These are phyloP conservation scores for Colletotrichum sp. DNA, from an alignment of 2,329 filamentous ascomycete species.

Conservation along the genomic window DNA sequence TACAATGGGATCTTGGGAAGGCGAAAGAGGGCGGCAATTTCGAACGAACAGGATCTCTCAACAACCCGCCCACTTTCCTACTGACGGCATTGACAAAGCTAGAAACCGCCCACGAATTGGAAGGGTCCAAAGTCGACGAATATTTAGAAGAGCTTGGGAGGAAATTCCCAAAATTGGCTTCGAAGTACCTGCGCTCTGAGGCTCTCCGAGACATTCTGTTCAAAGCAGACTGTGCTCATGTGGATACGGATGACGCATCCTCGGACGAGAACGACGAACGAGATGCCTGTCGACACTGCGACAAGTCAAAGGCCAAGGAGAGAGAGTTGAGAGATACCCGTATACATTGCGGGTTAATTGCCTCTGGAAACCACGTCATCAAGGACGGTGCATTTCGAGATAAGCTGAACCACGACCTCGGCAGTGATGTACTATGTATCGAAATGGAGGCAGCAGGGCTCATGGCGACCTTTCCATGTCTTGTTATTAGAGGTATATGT, in stretches of 20 bases:
- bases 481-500: slow-evolving; percentile 44
- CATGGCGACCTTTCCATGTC: slow-evolving; percentile 31
- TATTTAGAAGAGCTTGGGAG: slow-evolving; percentile 12
- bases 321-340: background rate
- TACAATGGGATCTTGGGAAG: slow-evolving; percentile 21
- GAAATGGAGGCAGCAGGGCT: slow-evolving; percentile 36
- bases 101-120: background rate
- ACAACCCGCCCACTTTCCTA: background rate
- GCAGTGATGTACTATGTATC: slow-evolving; percentile 26
- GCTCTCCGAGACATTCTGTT: slow-evolving; percentile 15
- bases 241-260: background rate
- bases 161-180: background rate
- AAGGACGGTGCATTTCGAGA: slow-evolving; percentile 36
- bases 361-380: slow-evolving; percentile 40
- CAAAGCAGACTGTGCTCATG: slow-evolving; percentile 9
- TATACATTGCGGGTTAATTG: slow-evolving; percentile 29
- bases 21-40: background rate
- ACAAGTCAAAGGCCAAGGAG: background rate
- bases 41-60: slow-evolving; percentile 3
- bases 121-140: background rate
- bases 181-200: background rate
- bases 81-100: background rate
- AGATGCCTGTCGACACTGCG: background rate
- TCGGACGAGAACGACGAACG: rapidly evolving
- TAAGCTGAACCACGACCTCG: slow-evolving; percentile 21